Base-by-base conservation (phyloP, 176 grass and related monocot genomes). In the Urochloa ruziziensis region DNA sequence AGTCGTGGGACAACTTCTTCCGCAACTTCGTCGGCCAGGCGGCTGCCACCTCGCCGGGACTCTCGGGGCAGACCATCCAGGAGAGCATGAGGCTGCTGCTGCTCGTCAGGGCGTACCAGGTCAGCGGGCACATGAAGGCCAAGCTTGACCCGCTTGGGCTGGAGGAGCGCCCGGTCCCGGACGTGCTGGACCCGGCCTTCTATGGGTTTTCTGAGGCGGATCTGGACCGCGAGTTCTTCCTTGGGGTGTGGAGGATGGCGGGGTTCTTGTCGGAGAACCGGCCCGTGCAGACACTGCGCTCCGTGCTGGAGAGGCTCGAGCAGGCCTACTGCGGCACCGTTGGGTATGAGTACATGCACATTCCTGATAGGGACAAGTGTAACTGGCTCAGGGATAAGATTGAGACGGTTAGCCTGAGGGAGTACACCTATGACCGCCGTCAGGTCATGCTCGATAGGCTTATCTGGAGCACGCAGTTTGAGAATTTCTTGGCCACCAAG, bases 341-440 rank as follows among this genome's bases (percentile, higher is more conserved):
- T 47, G 96, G 96, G 3, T 99, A 94, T 30, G 96, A 99, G 60
- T 96, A 94, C 79, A 96, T 99, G 96, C 96, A 96, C 54, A 92
- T 96, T 52, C 28, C 96, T 49, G 93, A 96, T 77, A 82, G 88
- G 33, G 96, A 99, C 25, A 83, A 99, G 73, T 99, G 96, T 61
- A 94, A 99, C 58, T 99, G 96, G 96, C 80, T 99, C 29, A 96
- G 96, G 88, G 96, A 96, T 17, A 94, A 79, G 85, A 99, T 99
- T 33, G 96, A 99, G 82, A 88, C 89, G 0, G 83, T 90, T 18
- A 95, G 92, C 28, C 72, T 76, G 0, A 84, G 60, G 76, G 87
- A 90, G 49, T 96, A 96, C 76, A 59, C 61, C 56, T 75, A 87
- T 12, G 96, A 99, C 3, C 91, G 96, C 12, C 89, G 89, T 6